Conservation (phyloP, 148 eudicot genomes). For the Rhododendron ovatum region DNA sequence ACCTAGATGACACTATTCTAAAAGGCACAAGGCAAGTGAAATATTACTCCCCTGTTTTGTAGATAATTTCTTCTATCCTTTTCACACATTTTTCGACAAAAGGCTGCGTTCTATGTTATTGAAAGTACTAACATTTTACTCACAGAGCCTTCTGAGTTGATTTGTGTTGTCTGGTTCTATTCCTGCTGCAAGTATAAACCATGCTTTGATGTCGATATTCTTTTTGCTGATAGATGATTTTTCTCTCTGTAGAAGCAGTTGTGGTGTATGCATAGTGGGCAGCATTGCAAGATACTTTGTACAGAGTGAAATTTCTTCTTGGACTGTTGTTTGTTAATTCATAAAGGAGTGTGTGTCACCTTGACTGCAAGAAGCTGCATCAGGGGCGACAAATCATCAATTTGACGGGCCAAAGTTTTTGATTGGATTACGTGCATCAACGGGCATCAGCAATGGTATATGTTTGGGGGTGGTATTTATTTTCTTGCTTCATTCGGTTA, state of each 20-base stretch:
- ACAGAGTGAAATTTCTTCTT: slow-evolving; percentile 5
- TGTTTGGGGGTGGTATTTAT: slow-evolving; percentile 4
- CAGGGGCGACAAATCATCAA: not conserved
- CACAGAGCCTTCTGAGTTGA: not conserved
- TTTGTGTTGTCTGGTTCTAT: not conserved
- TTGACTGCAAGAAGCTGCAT: not conserved
- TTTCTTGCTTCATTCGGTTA: not conserved
- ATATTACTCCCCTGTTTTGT: not conserved
- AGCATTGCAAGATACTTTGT: slow-evolving; percentile 3
- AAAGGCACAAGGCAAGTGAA: not conserved
- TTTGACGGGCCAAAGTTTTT: not conserved
- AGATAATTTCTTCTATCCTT: not conserved
- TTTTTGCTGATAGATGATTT: not conserved
- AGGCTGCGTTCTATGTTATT: not conserved
- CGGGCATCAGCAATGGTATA: not conserved
- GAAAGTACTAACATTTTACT: not conserved
- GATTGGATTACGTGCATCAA: not conserved
- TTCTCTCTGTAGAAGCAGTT: slow-evolving; percentile 2
- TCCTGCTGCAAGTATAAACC: not conserved
- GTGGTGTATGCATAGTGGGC: not conserved
- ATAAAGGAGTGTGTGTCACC: not conserved
- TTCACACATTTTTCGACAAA: not conserved
- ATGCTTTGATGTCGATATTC: not conserved
- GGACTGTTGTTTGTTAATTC: slow-evolving; percentile 7
- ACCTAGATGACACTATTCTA: not conserved